Evolutionary conservation across 495 filamentous ascomycete species (phyloP).

Genomic region (Pyronema omphalodes): DNA sequence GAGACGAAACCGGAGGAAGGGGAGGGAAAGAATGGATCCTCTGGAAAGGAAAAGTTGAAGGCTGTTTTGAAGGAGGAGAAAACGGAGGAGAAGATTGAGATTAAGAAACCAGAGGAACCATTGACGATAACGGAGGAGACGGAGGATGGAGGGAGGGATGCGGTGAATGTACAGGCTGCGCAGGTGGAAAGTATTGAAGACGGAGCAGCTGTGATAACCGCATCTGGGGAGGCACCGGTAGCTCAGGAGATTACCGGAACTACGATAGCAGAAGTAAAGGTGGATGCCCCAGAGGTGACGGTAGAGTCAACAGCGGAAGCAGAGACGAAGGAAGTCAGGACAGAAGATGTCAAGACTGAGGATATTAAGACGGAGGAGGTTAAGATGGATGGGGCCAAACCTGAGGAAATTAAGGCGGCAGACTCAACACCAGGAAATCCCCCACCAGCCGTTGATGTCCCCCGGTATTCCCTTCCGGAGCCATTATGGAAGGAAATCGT

Average conservation of each 20-base stretch:
- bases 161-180: neutral
- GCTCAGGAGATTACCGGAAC: neutral
- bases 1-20: neutral
- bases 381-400: constrained; percentile 4
- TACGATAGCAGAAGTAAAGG: too few relatives aligned
- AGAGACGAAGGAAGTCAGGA: neutral
- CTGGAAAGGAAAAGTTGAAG: neutral
- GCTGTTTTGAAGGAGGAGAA: neutral
- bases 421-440: too few relatives aligned
- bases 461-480: constrained; percentile 19
- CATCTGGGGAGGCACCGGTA: neutral
- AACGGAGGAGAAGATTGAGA: neutral
- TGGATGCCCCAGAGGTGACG: too few relatives aligned
- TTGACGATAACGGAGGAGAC: neutral
- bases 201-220: neutral
- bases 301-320: neutral
- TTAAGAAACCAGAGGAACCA: neutral
- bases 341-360: neutral
- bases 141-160: neutral
- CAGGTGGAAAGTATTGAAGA: neutral
- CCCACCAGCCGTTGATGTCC: too few relatives aligned
- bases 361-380: neutral
- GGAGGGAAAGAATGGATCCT: neutral
- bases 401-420: neutral
- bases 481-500: constrained; percentile 24